Base-by-base conservation (phyloP, 208 protist genomes). In the Histomonas meleagridis region DNA sequence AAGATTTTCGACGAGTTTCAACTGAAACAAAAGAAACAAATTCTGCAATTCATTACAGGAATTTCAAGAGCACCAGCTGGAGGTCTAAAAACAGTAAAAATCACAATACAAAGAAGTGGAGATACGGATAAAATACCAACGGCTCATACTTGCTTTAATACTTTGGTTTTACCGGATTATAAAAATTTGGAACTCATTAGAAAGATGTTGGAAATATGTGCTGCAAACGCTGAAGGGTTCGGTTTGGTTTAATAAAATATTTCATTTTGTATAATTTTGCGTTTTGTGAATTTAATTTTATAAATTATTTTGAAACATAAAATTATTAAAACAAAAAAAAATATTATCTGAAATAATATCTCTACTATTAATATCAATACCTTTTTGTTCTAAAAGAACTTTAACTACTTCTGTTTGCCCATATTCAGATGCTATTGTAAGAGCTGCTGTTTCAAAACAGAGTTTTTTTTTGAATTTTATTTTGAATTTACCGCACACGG, bases 81-180 rank as follows among this genome's bases (percentile, higher is more conserved):
- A 28, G 86, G 86, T 26, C 38, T 91, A 32, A 38, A 65, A 40
- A 53, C 28, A 69, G 53, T 91, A 40, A 49, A 28, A 28, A 51
- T 91, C 4, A 23, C 12, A 23, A 91, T 91, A 14, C 53, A 62
- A 14, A 0, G 53, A 35, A 49, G 32, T 49, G 53, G 86, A 10
- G 86, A 91, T 69, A 38, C 28, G 10, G 16, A 35, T 21, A 60
- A 48, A 28, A 26, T 91, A 32, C 86, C 86, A 46, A 91, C 86
- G 35, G 49, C 86, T 65, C 86, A 91, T 35, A 91, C 86, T 43
- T 91, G 86, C 53, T 65, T 43, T 32, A 65, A 26, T 49, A 91
- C 53, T 40, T 70, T 91, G 9, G 55, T 91, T 18, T 40, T 91
- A 26, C 86, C 86, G 35, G 86, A 60, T 32, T 91, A 91, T 40